Evolutionary conservation across 306 rosid genomes (phyloP).

Genomic region (Mimosa bimucronata): DNA sequence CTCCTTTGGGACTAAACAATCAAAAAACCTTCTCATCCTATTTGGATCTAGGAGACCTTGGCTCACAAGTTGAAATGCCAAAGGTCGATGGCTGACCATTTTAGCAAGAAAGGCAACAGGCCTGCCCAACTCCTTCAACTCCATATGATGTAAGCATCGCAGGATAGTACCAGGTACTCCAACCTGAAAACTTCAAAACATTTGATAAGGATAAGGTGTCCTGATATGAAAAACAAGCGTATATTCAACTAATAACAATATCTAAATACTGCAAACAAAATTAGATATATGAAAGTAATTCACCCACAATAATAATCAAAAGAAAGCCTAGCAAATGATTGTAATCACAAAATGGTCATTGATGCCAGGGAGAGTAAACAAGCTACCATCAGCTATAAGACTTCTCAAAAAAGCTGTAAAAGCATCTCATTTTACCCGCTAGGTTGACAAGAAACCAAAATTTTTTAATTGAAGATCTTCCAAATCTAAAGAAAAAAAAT

Average conservation of each 20-base stretch:
- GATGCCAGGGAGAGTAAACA: constrained; percentile 17
- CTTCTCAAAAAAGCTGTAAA: constrained; percentile 29
- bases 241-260: constrained; percentile 13
- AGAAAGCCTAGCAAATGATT: constrained; percentile 15
- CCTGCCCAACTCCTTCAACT: constrained; percentile 69
- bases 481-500: constrained; percentile 22
- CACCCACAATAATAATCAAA: constrained; percentile 15
- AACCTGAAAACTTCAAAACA: constrained; percentile 63
- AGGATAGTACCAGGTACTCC: constrained; percentile 78
- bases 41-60: constrained; percentile 82
- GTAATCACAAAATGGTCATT: background rate
- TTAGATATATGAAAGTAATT: constrained; percentile 2
- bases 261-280: background rate
- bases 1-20: constrained; percentile 71
- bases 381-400: constrained; percentile 8
- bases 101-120: constrained; percentile 96
- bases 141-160: constrained; percentile 74
- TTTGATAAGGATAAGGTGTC: constrained; percentile 35
- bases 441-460: background rate
- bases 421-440: constrained; percentile 7
- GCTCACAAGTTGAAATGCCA: constrained; percentile 81
- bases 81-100: constrained; percentile 77
- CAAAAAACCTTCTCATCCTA: constrained; percentile 74
- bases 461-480: background rate
- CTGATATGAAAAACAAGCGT: constrained; percentile 13